phyloP scores from a whole-genome alignment of 2,329 filamentous ascomycete species.

The Sporothrix pallida region DNA sequence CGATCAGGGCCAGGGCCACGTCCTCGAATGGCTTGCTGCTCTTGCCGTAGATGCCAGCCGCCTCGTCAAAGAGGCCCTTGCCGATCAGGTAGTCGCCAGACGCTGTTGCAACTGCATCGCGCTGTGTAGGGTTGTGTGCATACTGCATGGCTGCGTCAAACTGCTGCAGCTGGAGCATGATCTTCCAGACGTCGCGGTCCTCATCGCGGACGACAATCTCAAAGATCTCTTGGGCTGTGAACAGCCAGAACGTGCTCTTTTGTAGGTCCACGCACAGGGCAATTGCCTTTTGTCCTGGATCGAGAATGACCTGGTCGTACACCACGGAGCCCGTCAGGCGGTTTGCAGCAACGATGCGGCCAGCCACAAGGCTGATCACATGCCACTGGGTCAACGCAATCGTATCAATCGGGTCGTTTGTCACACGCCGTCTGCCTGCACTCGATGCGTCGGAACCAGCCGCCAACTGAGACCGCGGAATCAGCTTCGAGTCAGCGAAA shows the following conservation, averaged over 20 bases:
- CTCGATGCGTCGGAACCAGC: conserved; percentile 64
- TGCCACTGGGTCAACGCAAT: conserved; percentile 94
- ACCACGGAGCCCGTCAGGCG: conserved; percentile 83
- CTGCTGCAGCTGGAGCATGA: conserved; percentile 83
- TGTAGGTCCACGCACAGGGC: conserved; percentile 87
- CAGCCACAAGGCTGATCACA: conserved; percentile 80
- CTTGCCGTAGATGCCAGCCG: conserved; percentile 87
- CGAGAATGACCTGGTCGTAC: conserved; percentile 85
- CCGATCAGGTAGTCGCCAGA: conserved; percentile 87
- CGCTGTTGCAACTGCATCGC: conserved; percentile 87
- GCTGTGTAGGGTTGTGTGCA: conserved; percentile 79
- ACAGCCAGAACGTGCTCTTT: conserved; percentile 97
- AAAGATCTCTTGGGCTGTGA: conserved; percentile 88
- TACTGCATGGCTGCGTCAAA: conserved; percentile 89
- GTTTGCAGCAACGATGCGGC: conserved; percentile 82
- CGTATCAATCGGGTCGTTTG: conserved; percentile 75
- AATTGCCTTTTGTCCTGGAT: conserved; percentile 78
- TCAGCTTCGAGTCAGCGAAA: conserved; percentile 77
- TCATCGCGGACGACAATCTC: conserved; percentile 92
- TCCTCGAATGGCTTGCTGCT: conserved; percentile 98
- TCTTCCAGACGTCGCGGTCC: conserved; percentile 90
- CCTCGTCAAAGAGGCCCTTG: conserved; percentile 82
- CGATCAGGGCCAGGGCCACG: conserved; percentile 88
- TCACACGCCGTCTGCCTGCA: conserved; percentile 65
- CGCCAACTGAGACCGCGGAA: conserved; percentile 75